These are phyloP conservation scores for Porogramme epimiltina DNA, from an alignment of 1,284 basidiomycete species.

Conservation along the genomic window DNA sequence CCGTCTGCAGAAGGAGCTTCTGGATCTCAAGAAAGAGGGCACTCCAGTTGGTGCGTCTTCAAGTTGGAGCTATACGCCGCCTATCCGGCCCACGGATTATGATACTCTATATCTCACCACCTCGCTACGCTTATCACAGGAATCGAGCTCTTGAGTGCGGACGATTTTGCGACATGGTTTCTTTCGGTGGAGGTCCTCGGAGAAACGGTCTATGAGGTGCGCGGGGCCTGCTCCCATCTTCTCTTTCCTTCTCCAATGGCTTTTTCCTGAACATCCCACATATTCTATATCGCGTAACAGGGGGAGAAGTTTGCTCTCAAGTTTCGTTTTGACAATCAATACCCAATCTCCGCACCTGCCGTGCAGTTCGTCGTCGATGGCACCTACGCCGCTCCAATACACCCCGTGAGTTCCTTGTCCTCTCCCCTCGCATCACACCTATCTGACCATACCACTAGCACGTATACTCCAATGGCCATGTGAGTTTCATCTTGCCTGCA, in stretches of 20 bases:
- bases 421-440: conserved; percentile 16
- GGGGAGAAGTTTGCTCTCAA: conserved; percentile 74
- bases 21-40: conserved; percentile 68
- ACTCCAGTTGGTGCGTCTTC: conserved; percentile 73
- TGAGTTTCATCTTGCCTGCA: conserved; percentile 37
- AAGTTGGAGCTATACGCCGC: too few relatives aligned
- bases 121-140: conserved; percentile 48
- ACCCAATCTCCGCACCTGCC: conserved; percentile 82
- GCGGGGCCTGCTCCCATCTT: too few relatives aligned
- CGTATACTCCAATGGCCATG: conserved; percentile 85
- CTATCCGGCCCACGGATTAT: too few relatives aligned
- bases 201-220: conserved; percentile 71
- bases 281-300: conserved; percentile 37
- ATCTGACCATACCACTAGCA: conserved; percentile 46
- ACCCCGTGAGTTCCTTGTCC: conserved; percentile 57
- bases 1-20: conserved; percentile 73
- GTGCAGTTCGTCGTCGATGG: conserved; percentile 77
- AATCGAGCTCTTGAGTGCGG: conserved; percentile 68
- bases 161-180: conserved; percentile 74
- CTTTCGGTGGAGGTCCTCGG: conserved; percentile 80
- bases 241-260: background rate
- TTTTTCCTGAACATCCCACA: background rate
- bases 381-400: conserved; percentile 62
- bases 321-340: conserved; percentile 75
- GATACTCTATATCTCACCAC: too few relatives aligned